Evolutionary conservation across 495 filamentous ascomycete species (phyloP).

Genomic region (Lindgomyces ingoldianus): DNA sequence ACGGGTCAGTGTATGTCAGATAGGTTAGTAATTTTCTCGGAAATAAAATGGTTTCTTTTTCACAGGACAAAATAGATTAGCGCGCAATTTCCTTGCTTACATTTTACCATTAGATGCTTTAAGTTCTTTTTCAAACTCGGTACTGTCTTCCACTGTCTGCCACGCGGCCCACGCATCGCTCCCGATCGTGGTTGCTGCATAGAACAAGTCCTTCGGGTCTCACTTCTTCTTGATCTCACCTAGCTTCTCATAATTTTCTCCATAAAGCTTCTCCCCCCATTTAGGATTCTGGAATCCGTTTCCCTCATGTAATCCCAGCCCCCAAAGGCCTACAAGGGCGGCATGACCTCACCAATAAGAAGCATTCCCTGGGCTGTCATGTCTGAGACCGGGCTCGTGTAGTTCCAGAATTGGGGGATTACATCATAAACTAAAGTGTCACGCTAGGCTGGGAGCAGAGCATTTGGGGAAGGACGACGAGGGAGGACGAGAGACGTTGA

Average conservation of each 20-base stretch:
- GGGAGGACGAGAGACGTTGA: slow-evolving; percentile 14
- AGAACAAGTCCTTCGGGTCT: slow-evolving; percentile 9
- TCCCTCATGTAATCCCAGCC: slow-evolving; percentile 29
- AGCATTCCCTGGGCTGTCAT: not conserved
- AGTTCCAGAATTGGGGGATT: slow-evolving; percentile 15
- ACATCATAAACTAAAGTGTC: slow-evolving; percentile 7
- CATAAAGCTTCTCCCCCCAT: slow-evolving; percentile 25
- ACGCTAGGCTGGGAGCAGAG: slow-evolving; percentile 32
- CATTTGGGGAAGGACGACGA: slow-evolving; percentile 14
- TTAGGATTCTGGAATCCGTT: slow-evolving; percentile 14
- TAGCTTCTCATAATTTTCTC: not conserved
- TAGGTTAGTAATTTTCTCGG: no score
- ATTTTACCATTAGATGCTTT: no score
- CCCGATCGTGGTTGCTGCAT: slow-evolving; percentile 7
- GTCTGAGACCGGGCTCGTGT: not conserved
- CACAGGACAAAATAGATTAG: no score
- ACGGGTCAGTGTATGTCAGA: no score
- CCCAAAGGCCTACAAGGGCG: slow-evolving; percentile 14
- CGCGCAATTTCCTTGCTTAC: no score
- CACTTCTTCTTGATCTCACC: not conserved
- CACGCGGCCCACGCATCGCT: slow-evolving; percentile 13
- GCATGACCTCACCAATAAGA: slow-evolving; percentile 9
- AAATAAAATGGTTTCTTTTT: no score
- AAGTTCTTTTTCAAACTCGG: no score
- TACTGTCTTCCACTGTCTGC: no score